Conservation (phyloP, 164 flowering plant genomes). For the Piper longum region DNA sequence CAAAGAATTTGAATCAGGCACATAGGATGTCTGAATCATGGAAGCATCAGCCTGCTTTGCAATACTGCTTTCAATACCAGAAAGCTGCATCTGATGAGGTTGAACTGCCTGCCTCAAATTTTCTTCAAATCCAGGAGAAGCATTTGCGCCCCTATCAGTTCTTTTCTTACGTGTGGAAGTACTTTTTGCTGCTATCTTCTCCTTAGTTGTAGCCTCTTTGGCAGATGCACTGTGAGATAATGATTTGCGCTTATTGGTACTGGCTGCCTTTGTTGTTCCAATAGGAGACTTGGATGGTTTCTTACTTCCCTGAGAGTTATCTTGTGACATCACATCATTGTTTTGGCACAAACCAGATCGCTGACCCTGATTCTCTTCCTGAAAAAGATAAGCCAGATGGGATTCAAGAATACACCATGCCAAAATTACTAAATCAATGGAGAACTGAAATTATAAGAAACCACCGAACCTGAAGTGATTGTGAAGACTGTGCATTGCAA, state of each 20-base stretch:
- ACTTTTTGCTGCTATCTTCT: conserved; percentile 22
- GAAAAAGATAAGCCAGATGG: no score
- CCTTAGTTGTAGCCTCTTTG: conserved; percentile 34
- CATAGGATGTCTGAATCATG: conserved; percentile 28
- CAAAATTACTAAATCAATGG: no score
- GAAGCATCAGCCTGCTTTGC: conserved; percentile 24
- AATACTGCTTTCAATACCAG: conserved; percentile 18
- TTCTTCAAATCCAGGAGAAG: conserved; percentile 13
- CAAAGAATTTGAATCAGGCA: conserved; percentile 57
- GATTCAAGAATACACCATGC: no score
- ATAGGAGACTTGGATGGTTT: no score
- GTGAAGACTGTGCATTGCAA: conserved; percentile 15
- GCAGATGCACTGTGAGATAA: conserved; percentile 17
- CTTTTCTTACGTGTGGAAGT: conserved; percentile 16
- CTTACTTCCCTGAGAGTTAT: no score
- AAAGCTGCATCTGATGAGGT: conserved; percentile 20
- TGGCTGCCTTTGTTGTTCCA: no score
- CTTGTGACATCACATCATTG: no score
- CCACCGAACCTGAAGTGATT: conserved; percentile 22
- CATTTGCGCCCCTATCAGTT: conserved; percentile 21
- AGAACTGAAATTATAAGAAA: no score
- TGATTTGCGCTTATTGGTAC: no score
- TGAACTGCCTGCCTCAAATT: conserved; percentile 19
- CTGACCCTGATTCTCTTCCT: no score
- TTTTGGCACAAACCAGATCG: no score